phyloP scores from a whole-genome alignment of 2,329 filamentous ascomycete genomes.

The Ceratocystiopsis minuta region DNA sequence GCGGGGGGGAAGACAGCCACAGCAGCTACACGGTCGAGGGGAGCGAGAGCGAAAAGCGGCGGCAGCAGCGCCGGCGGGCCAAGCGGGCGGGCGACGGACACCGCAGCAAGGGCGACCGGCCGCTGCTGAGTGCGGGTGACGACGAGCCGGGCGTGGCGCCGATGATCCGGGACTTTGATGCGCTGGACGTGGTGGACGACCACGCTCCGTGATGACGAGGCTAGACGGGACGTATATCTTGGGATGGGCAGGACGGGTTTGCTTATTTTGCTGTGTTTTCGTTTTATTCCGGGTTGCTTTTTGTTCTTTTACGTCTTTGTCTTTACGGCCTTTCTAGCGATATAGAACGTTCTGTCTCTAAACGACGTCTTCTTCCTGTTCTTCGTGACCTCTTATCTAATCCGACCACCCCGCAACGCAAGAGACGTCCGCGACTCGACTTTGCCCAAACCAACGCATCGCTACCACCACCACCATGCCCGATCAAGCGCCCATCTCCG shows the following conservation, averaged over 20 bases:
- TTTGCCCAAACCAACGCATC: too few species aligned
- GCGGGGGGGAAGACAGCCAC: constrained; percentile 11
- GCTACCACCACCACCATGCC: constrained; percentile 8
- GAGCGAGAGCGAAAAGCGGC: constrained; percentile 9
- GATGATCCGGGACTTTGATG: constrained; percentile 21
- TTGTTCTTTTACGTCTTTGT: too few species aligned
- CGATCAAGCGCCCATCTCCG: constrained; percentile 30
- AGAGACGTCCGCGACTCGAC: too few species aligned
- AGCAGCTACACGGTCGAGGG: constrained; percentile 10
- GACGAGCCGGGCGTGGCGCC: constrained; percentile 13
- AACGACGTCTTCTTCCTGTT: too few species aligned
- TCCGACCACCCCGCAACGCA: too few species aligned
- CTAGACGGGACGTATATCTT: too few species aligned
- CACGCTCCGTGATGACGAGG: constrained; percentile 6
- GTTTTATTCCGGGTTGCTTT: too few species aligned
- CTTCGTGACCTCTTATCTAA: too few species aligned
- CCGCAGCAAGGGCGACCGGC: constrained; percentile 3
- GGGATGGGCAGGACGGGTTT: too few species aligned
- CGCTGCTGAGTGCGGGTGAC: constrained; percentile 8
- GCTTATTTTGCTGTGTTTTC: too few species aligned
- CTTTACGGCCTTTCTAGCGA: too few species aligned
- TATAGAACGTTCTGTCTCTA: too few species aligned
- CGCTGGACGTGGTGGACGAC: constrained; percentile 17
- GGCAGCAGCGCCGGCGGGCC: constrained; percentile 4
- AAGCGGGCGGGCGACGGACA: not conserved